A percentile compares a stretch with the other conserved stretches of the same genome.
phyloP scores from a whole-genome alignment of 2,329 filamentous ascomycete genomes.

The Pseudogymnoascus verrucosus region DNA sequence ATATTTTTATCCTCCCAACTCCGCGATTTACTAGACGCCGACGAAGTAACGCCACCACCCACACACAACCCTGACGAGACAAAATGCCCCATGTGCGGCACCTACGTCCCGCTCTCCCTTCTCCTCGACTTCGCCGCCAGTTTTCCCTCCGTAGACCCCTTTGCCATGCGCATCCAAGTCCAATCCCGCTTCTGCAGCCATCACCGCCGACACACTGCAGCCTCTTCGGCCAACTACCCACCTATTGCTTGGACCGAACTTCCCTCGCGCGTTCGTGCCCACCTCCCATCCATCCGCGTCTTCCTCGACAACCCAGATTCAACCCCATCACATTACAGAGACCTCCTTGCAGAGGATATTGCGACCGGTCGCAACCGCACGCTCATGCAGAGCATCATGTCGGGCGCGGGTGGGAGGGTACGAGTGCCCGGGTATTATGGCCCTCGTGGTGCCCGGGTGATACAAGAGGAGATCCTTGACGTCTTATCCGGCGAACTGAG shows the following conservation, averaged over 20 bases:
- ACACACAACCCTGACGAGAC: background rate
- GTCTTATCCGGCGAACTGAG: slow-evolving; percentile 54
- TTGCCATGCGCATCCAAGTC: background rate
- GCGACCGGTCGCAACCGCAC: slow-evolving; percentile 51
- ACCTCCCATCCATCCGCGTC: slow-evolving; percentile 46
- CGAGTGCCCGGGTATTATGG: slow-evolving; percentile 71
- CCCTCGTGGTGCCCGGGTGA: slow-evolving; percentile 59
- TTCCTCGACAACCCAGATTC: slow-evolving; percentile 45
- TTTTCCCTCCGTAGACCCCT: background rate
- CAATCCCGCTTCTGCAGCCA: background rate
- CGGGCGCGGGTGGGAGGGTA: slow-evolving; percentile 34
- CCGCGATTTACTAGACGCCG: background rate
- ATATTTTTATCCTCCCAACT: background rate
- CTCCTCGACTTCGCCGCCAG: background rate
- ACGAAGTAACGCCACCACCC: background rate
- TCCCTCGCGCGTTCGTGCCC: slow-evolving; percentile 46
- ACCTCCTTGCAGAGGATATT: slow-evolving; percentile 46
- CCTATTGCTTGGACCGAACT: slow-evolving; percentile 60
- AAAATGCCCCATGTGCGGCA: slow-evolving; percentile 1
- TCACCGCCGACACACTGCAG: background rate
- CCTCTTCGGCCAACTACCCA: slow-evolving; percentile 46
- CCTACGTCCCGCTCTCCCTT: background rate
- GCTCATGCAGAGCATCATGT: slow-evolving; percentile 43
- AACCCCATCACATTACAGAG: slow-evolving; percentile 49
- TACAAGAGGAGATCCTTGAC: slow-evolving; percentile 61